These are phyloP conservation scores for Daldinia vernicosa DNA, from an alignment of 495 filamentous ascomycete species.

Conservation along the genomic window DNA sequence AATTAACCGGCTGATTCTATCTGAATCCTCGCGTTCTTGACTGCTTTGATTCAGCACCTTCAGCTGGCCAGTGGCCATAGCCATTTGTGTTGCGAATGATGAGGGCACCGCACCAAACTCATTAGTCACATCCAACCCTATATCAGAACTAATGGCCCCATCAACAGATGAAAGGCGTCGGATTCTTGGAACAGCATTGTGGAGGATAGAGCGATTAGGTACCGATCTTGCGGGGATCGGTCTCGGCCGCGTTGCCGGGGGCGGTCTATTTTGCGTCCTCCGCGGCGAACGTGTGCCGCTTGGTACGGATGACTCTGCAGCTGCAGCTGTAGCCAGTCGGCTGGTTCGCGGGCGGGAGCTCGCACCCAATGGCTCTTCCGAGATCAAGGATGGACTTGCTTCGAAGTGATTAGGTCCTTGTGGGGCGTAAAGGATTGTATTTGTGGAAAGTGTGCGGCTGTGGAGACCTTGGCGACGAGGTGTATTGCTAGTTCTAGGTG, in stretches of 20 bases:
- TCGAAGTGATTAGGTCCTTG: conserved; percentile 48
- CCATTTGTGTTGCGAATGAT: conserved; percentile 84
- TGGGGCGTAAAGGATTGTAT: conserved; percentile 79
- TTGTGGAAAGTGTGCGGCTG: conserved; percentile 75
- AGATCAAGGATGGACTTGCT: conserved; percentile 60
- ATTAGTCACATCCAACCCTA: conserved; percentile 70
- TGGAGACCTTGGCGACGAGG: conserved; percentile 55
- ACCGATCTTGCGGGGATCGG: conserved; percentile 40
- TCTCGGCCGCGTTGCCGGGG: conserved; percentile 22
- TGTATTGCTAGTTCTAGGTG: conserved; percentile 46
- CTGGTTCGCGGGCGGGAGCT: conserved; percentile 48
- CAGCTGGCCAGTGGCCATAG: conserved; percentile 67
- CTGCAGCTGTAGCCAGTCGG: conserved; percentile 37
- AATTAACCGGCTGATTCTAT: conserved; percentile 79
- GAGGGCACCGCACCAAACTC: conserved; percentile 71
- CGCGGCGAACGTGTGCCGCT: conserved; percentile 42
- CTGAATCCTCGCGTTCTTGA: conserved; percentile 65
- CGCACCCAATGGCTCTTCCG: conserved; percentile 44
- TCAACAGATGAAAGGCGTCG: conserved; percentile 66
- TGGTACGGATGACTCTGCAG: conserved; percentile 30
- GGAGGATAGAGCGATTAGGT: conserved; percentile 45
- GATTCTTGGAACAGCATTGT: conserved; percentile 45
- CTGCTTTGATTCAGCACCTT: conserved; percentile 42
- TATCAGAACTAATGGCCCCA: conserved; percentile 74
- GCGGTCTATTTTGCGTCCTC: conserved; percentile 26